Base-by-base conservation (phyloP, 129 eudicot species). In the Chrysanthemum seticuspe region DNA sequence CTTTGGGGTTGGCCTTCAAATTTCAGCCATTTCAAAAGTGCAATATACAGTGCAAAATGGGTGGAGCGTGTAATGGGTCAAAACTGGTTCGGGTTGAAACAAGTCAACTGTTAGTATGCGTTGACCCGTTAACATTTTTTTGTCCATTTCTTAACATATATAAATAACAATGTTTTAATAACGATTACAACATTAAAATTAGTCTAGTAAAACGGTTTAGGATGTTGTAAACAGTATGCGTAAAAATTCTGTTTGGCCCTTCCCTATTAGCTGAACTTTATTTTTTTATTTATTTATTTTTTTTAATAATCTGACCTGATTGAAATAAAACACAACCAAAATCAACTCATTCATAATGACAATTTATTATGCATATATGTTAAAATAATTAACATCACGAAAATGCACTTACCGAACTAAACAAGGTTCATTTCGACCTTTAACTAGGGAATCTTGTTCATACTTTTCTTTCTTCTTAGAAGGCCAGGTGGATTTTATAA, bases 351-450 rank as follows among this genome's bases (percentile, higher is more conserved):
- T 62, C 1, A 54, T 1, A 65, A 15, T 50, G 16, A 40, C 44
- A 40, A 2, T 7, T 0, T 6, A 40, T 40, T 40, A 40, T 40
- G 47, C 47, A 40, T 40, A 1, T 40, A 40, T 40, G 51, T 40
- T 10, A n/a, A 64, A 9, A 40, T 15, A 14, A 12, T 13, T 9
- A 16, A 44, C 45, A 57, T 44, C 45, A 65, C 13, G 27, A 14
- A 65, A 65, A 31, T 65, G 52, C 71, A 76, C 97, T 91, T 65
- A 90, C 97, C 97, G 82, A 14, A 95, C 91, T 78, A 82, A 77
- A 69, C 99, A 95, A 60, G 99, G 99, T 73, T 95, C 99, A 80
- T 91, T 95, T 52, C 99, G 91, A 66, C 99, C 99, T 83, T 95
- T 95, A 65, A 95, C 97, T 63, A 87, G 65, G 81, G 85, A 91